Evolutionary conservation across 139 green algal genomes (phyloP).

Genomic region (Pleodorina starrii): DNA sequence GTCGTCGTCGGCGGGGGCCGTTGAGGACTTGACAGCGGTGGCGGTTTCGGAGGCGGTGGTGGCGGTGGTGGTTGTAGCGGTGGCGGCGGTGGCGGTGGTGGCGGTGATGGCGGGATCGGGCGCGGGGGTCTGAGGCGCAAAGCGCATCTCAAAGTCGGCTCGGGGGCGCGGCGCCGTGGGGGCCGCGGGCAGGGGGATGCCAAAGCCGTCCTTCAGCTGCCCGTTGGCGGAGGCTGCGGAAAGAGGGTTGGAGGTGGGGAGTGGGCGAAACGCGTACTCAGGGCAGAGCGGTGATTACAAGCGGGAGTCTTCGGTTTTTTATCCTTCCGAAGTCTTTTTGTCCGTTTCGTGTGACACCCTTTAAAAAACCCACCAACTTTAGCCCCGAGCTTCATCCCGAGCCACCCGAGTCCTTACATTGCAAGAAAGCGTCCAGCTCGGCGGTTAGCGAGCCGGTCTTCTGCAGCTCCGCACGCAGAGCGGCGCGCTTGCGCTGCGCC

Average conservation of each 20-base stretch:
- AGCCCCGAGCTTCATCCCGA: too few relatives aligned
- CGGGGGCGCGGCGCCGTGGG: background rate
- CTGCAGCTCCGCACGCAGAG: background rate
- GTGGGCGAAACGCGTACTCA: too few relatives aligned
- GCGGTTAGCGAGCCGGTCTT: background rate
- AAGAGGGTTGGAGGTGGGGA: too few relatives aligned
- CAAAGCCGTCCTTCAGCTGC: background rate
- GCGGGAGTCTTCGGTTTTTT: too few relatives aligned
- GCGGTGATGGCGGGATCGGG: background rate
- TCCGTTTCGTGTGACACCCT: too few relatives aligned
- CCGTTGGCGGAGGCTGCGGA: background rate
- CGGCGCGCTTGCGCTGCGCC: background rate
- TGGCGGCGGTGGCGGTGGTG: too few relatives aligned
- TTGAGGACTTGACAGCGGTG: too few relatives aligned
- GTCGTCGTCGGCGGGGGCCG: background rate
- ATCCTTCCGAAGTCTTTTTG: too few relatives aligned
- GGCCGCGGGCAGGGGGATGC: background rate
- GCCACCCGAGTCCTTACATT: background rate
- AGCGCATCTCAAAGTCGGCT: slow-evolving; percentile 27
- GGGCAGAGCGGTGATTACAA: too few relatives aligned
- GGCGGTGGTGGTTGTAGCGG: background rate
- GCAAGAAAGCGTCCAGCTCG: slow-evolving; percentile 11
- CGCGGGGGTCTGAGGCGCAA: background rate
- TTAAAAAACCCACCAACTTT: too few relatives aligned
- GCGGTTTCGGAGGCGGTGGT: too few relatives aligned